Conservation (phyloP, 441 rosid species). For the Gossypium schwendimanii region DNA sequence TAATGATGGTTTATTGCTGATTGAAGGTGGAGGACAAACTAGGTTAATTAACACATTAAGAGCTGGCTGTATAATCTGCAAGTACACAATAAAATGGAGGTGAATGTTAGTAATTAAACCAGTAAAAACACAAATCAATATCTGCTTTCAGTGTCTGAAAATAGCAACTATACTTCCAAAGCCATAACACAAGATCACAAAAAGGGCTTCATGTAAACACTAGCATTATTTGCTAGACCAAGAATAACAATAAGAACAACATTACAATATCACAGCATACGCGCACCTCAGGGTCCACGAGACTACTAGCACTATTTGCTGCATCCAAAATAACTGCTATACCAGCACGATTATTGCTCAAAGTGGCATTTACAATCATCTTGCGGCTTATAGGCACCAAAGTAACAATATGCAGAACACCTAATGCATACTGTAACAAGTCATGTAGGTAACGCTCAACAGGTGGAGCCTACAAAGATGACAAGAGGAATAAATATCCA, state of each 20-base stretch:
- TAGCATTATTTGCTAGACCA: neutral
- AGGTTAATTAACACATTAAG: slow-evolving; percentile 84
- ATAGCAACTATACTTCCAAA: neutral
- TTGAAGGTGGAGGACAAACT: slow-evolving; percentile 98
- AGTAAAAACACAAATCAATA: neutral
- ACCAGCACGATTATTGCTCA: slow-evolving; percentile 87
- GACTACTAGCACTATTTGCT: slow-evolving; percentile 70
- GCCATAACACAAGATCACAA: neutral
- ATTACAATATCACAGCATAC: neutral
- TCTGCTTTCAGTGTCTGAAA: neutral
- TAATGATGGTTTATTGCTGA: slow-evolving; percentile 73
- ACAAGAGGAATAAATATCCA: slow-evolving; percentile 12
- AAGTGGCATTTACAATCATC: slow-evolving; percentile 74
- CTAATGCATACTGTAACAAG: slow-evolving; percentile 91
- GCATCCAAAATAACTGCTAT: slow-evolving; percentile 95
- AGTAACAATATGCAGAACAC: slow-evolving; percentile 90
- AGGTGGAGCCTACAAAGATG: slow-evolving; percentile 73
- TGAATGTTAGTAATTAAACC: neutral
- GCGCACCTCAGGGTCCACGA: slow-evolving; percentile 89
- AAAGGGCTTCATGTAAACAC: neutral
- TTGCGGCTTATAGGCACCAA: slow-evolving; percentile 82
- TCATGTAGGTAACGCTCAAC: slow-evolving; percentile 94
- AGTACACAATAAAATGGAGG: slow-evolving; percentile 9
- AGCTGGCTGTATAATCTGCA: slow-evolving; percentile 94
- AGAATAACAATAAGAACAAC: neutral